Evolutionary conservation across 495 filamentous ascomycete genomes (phyloP), one percentile per base, ranked within the genome.

Genomic region (Aspergillus haitiensis): DNA sequence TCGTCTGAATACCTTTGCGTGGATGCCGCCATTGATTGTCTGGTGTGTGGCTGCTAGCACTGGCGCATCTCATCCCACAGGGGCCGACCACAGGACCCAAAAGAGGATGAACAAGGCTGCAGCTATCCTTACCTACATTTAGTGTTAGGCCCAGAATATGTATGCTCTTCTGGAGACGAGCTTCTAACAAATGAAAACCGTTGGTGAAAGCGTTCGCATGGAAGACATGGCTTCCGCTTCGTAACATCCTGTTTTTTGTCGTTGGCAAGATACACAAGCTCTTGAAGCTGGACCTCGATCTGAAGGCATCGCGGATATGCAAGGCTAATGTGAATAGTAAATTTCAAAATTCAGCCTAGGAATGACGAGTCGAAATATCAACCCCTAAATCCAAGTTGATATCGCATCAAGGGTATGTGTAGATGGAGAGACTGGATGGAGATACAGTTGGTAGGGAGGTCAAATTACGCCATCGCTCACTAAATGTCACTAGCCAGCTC

Each of bases 71-170:
- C 62, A 70, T 9, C 64, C 74, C 36, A 65, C 63, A 7, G 55
- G 65, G 3, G 61, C 59, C 52, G 70, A 60, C 56, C 73, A 80
- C 5, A 81, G 80, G 61, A n/a, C 59, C n/a, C 61, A 67, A 9
- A 71, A 74, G 3, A 84, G 85, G 1, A 70, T 73, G 4, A 67
- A 74, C 7, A 83, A 86, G 56, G 75, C 82, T 7, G 84, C 83
- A 15, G 65, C 78, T 18, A 73, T 87, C 8, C 80, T 90, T 36
- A 83, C 79, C n/a, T n/a, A n/a, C n/a, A n/a, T n/a, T 21, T n/a
- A 64, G n/a, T 58, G 58, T 65, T 47, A 61, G 59, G 31, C 15
- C 11, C 39, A 15, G 59, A 27, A 1, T 9, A 6, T 32, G 53
- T 35, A 33, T 62, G 53, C 0, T 64, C 27, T n/a, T 52, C 48